Percentiles rank a stretch among this genome's conserved stretches.
Evolutionary conservation across 2,329 filamentous ascomycete species (phyloP).

Genomic region (Hypomyces perniciosus): DNA sequence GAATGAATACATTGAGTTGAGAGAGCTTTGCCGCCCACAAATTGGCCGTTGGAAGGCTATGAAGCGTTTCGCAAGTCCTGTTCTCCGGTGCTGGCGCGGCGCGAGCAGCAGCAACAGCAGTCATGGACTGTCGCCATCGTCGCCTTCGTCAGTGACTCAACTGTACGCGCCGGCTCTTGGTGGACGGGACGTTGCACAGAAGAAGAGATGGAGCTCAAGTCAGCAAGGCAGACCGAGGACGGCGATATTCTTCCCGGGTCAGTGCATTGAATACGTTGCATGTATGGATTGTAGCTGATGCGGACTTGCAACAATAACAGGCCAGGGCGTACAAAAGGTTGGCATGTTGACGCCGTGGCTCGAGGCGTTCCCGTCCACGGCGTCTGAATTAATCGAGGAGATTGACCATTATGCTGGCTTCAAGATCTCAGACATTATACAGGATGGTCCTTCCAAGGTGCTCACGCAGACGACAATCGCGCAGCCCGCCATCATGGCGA

Average conservation of each 20-base stretch:
- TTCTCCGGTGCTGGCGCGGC: conserved; percentile 24
- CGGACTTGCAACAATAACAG: conserved; percentile 34
- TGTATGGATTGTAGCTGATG: too few species aligned
- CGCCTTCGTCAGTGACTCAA: conserved; percentile 8
- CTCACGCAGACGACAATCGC: conserved; percentile 82
- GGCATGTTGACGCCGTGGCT: conserved; percentile 86
- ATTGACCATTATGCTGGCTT: conserved; percentile 73
- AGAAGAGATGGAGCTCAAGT: conserved; percentile 27
- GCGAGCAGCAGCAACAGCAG: conserved; percentile 10
- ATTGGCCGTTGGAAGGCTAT: conserved; percentile 25
- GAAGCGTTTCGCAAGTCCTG: conserved; percentile 25
- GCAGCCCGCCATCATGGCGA: conserved; percentile 94
- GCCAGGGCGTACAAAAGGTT: conserved; percentile 83
- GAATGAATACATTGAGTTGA: conserved; percentile 10
- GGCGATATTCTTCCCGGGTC: conserved; percentile 57
- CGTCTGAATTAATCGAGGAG: conserved; percentile 72
- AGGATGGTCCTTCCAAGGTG: conserved; percentile 67
- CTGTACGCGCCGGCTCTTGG: conserved; percentile 4
- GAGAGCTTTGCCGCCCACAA: neutral
- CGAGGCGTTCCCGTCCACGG: conserved; percentile 74
- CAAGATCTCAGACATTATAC: conserved; percentile 71
- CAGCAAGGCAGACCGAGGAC: conserved; percentile 39
- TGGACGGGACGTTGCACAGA: conserved; percentile 9
- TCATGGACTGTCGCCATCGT: neutral
- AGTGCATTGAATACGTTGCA: conserved; percentile 5